A percentile compares a stretch with the other conserved stretches of the same genome.
These are phyloP conservation scores for Phialophora tarda DNA, from an alignment of 2,329 filamentous ascomycete genomes.

Conservation along the genomic window DNA sequence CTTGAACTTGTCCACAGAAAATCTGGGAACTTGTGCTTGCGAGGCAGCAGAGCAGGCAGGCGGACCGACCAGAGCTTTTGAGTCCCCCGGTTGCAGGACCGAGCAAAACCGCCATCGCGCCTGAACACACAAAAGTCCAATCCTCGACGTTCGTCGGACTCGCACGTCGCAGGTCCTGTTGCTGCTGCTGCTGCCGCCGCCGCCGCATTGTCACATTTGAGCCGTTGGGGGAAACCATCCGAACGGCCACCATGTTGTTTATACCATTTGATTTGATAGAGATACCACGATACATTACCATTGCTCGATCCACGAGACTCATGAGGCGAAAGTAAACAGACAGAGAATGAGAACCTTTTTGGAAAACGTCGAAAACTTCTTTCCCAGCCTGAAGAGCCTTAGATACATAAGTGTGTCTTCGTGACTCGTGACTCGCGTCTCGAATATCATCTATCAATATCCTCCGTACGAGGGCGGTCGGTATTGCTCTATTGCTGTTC, in stretches of 20 bases:
- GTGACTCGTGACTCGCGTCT: neutral
- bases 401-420: neutral
- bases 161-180: neutral
- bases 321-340: slow-evolving; percentile 17
- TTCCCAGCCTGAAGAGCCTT: neutral
- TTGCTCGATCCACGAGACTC: slow-evolving; percentile 14
- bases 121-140: neutral
- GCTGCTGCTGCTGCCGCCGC: neutral
- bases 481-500: no score
- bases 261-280: slow-evolving; percentile 16
- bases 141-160: neutral
- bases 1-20: slow-evolving; percentile 4
- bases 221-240: neutral
- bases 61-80: neutral
- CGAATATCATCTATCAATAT: neutral
- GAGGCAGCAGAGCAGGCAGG: slow-evolving; percentile 1
- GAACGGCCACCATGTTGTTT: slow-evolving; percentile 8
- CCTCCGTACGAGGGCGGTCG: no score
- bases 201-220: neutral
- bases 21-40: slow-evolving; percentile 14
- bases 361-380: slow-evolving; percentile 22
- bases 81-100: neutral
- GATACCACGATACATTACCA: slow-evolving; percentile 21
- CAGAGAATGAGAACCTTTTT: slow-evolving; percentile 26
- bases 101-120: neutral